Evolutionary conservation across 2,329 filamentous ascomycete species (phyloP), one percentile per base, ranked within the genome.

Genomic region (Alternaria dauci): DNA sequence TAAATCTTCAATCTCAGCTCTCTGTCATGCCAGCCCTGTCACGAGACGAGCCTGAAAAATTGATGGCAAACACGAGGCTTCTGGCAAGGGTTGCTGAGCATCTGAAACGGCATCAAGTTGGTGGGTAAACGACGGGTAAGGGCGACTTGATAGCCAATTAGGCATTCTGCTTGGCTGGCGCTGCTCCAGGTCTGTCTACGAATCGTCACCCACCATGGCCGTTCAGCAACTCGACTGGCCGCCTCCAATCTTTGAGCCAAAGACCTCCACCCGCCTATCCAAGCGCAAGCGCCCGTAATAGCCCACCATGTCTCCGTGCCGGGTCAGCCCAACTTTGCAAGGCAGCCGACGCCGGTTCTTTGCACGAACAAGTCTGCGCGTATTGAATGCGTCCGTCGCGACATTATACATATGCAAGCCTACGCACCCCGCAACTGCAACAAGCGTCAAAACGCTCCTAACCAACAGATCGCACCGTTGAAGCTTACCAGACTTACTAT

Each of bases 211-310:
- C 73, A 65, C 73, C 72, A 71, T 61, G 43, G 55, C 66, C 52
- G 43, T 68, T 56, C 59, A 66, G 68, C 70, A 64, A 73, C 70
- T 71, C 69, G 68, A 76, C 69, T 72, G 71, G 69, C 65, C 63
- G 65, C 64, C 66, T 67, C 70, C 66, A 64, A 62, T 58, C 62
- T 65, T 69, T 69, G 52, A 74, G 44, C 52, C 57, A 56, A 32
- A 57, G 41, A 69, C 71, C 67, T 74, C 71, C 68, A 72, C 70
- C 72, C 71, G 70, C 66, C 70, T 62, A 63, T 62, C 67, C 69
- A 73, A 67, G 73, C 72, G 74, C 75, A 77, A 76, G 75, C 76
- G 76, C 76, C 70, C 73, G 73, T 64, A 65, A 43, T 69, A 61
- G 59, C 66, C 69, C 67, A 72, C 65, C 67, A 72, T 70, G 68